Conservation (phyloP, 306 rosid species). For the Ormosia emarginata region DNA sequence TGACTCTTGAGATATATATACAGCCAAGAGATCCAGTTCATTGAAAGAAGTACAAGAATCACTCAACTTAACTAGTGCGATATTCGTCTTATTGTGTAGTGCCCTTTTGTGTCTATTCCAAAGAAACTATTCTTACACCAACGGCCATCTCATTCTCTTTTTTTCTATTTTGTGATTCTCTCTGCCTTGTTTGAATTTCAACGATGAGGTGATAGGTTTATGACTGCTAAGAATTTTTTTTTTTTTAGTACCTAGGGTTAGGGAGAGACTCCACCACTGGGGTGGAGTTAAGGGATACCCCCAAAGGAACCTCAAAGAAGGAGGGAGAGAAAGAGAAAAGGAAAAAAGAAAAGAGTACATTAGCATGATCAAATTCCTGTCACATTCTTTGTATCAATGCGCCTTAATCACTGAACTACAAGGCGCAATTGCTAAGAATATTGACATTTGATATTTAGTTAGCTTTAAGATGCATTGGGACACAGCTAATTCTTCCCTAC, state of each 20-base stretch:
- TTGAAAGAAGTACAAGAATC: neutral
- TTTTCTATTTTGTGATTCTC: neutral
- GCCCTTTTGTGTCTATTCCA: neutral
- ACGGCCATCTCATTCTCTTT: neutral
- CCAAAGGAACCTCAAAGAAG: no score
- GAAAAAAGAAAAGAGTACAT: no score
- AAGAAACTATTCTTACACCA: neutral
- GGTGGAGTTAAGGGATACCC: no score
- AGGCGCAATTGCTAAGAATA: neutral
- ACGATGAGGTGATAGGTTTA: neutral
- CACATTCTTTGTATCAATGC: no score
- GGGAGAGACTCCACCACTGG: no score
- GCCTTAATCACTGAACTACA: no score
- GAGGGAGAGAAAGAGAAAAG: no score
- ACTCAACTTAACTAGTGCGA: neutral
- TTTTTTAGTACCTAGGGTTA: no score
- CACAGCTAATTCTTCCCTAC: neutral
- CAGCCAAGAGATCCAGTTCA: neutral
- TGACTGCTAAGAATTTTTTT: neutral
- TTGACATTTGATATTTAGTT: neutral
- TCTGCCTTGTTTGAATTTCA: slow-evolving; percentile 8
- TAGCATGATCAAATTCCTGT: no score
- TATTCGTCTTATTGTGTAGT: neutral
- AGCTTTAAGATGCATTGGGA: neutral
- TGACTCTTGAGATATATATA: slow-evolving; percentile 15